phyloP scores from a whole-genome alignment of 495 filamentous ascomycete species.

The Podospora didyma region DNA sequence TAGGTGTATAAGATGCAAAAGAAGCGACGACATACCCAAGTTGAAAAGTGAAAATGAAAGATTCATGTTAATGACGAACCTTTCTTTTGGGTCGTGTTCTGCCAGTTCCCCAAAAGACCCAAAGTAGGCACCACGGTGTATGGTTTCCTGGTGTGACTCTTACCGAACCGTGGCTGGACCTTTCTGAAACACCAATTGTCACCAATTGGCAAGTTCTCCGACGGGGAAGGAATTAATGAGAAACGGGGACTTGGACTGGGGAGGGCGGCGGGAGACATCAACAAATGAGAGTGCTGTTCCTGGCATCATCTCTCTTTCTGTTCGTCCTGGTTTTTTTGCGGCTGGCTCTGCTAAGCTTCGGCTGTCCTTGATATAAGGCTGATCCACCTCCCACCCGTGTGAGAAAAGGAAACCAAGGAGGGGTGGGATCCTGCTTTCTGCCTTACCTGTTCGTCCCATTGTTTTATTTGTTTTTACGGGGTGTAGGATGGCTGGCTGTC shows the following conservation, averaged over 20 bases:
- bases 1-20: too few species aligned
- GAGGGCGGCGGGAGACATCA: too few species aligned
- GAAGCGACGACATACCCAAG: too few species aligned
- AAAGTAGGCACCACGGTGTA: too few species aligned
- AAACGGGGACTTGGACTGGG: neutral
- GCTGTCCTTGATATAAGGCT: neutral
- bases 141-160: neutral
- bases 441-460: neutral
- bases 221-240: neutral
- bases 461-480: neutral
- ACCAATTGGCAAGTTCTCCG: neutral
- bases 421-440: neutral
- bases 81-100: too few species aligned
- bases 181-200: neutral
- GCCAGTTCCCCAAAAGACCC: too few species aligned
- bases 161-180: neutral
- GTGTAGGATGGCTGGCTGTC: neutral
- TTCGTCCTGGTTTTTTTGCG: neutral
- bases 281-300: neutral
- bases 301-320: neutral
- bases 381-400: neutral
- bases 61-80: too few species aligned
- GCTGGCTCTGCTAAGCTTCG: neutral
- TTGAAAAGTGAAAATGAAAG: too few species aligned
- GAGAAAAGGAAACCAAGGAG: neutral